Percentiles rank a stretch among this genome's conserved stretches.
Conservation (phyloP, 768 basidiomycete species). For the Boletus pseudo-olivaceus region DNA sequence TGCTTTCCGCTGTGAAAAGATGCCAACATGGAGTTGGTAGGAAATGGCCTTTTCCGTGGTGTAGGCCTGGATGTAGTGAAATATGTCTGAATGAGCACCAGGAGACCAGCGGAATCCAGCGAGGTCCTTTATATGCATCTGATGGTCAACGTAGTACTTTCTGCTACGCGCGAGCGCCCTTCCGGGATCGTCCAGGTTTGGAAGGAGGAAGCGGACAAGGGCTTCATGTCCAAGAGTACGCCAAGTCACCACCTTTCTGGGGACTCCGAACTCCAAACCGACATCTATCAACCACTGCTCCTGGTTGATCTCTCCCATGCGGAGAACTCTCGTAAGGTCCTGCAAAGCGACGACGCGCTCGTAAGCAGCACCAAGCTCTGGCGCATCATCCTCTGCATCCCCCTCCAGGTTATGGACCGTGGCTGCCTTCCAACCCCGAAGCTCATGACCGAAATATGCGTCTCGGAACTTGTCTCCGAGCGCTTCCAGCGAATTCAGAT, state of each 20-base stretch:
- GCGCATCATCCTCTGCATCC: too few species aligned
- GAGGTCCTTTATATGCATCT: slow-evolving; percentile 8
- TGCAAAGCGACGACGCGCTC: background rate
- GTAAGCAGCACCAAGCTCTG: too few species aligned
- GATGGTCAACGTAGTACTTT: background rate
- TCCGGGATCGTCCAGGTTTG: background rate
- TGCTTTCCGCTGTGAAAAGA: background rate
- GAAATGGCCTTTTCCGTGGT: slow-evolving; percentile 4
- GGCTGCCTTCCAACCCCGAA: slow-evolving; percentile 4
- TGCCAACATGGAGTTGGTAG: slow-evolving; percentile 8
- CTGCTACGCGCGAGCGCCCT: rapidly evolving
- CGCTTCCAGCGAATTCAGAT: too few species aligned
- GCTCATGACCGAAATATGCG: slow-evolving; percentile 11
- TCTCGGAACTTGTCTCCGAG: slow-evolving; percentile 1
- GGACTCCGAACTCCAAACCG: background rate
- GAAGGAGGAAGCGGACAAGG: background rate
- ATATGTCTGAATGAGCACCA: background rate
- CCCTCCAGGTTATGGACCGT: slow-evolving; percentile 9
- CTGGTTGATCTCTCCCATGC: background rate
- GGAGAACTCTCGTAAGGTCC: background rate
- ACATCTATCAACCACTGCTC: slow-evolving; percentile 4
- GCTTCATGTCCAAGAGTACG: background rate
- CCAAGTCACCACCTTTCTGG: background rate
- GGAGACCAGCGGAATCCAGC: slow-evolving; percentile 1
- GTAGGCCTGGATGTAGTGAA: slow-evolving; percentile 5